Conservation (phyloP, 345 rosid species). For the Hibiscus tridactylites region DNA sequence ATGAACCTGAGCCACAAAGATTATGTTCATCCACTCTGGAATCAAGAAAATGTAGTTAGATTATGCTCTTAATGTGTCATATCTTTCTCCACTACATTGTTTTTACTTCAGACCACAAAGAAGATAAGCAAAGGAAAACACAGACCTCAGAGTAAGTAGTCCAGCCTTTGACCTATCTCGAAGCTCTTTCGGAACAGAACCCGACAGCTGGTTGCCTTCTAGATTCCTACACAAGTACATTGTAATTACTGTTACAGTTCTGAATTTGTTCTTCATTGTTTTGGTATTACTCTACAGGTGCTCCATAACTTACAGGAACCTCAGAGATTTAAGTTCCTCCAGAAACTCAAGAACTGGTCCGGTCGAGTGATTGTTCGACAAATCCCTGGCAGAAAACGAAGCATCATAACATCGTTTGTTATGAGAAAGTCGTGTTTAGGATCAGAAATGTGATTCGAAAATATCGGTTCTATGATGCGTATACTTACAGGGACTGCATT, state of each 20-base stretch:
- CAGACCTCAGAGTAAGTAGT: constrained; percentile 31
- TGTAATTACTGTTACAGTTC: constrained; percentile 5
- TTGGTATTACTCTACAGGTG: not conserved
- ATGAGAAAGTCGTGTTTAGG: not conserved
- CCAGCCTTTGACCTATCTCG: constrained; percentile 27
- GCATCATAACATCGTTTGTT: not conserved
- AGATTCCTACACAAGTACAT: constrained; percentile 27
- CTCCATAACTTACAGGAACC: constrained; percentile 26
- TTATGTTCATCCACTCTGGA: constrained; percentile 33
- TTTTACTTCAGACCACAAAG: not conserved
- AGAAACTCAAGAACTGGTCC: constrained; percentile 42
- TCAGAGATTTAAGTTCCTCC: constrained; percentile 27
- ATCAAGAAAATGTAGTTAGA: constrained; percentile 12
- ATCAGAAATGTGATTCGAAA: not conserved
- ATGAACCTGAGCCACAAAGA: constrained; percentile 5
- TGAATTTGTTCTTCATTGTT: not conserved
- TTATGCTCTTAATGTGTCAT: not conserved
- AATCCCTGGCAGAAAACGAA: constrained; percentile 33
- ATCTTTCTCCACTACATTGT: not conserved
- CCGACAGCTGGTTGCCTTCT: constrained; percentile 42
- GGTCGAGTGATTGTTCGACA: constrained; percentile 42
- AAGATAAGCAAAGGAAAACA: not conserved
- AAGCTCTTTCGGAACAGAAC: constrained; percentile 38
- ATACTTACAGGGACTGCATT: constrained; percentile 35
- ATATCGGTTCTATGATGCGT: not conserved